These are phyloP conservation scores for Talaromyces atroroseus DNA, from an alignment of 2,329 filamentous ascomycete species.

Conservation along the genomic window DNA sequence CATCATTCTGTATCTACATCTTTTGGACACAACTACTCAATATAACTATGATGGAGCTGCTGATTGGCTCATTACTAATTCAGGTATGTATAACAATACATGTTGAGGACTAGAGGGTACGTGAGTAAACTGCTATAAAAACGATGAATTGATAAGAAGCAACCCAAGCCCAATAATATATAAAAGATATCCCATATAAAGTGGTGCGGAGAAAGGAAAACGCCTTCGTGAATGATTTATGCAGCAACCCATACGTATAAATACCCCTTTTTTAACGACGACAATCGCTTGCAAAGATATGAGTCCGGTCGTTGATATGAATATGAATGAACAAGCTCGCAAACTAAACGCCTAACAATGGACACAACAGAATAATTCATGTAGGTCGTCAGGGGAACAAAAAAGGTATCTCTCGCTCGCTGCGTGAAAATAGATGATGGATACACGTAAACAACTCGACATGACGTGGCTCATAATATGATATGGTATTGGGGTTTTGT, in stretches of 20 bases:
- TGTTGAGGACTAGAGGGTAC: no score
- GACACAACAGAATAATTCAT: background rate
- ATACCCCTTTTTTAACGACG: background rate
- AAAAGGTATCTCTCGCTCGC: background rate
- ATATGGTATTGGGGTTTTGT: background rate
- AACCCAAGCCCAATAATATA: no score
- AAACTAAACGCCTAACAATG: background rate
- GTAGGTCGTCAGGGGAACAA: background rate
- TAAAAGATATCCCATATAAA: background rate
- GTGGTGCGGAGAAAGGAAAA: background rate
- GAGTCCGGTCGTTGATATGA: background rate
- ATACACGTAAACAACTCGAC: background rate
- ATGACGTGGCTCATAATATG: background rate
- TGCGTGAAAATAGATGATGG: background rate
- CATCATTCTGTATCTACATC: no score
- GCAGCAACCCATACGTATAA: background rate
- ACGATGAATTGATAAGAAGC: no score
- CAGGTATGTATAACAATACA: no score
- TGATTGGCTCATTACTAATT: no score
- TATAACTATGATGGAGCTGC: no score
- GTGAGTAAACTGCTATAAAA: no score
- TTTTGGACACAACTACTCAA: no score
- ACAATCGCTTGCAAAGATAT: background rate
- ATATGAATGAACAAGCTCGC: background rate
- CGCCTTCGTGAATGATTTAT: background rate